These are phyloP conservation scores for Tuber magnatum DNA, from an alignment of 495 filamentous ascomycete species.

Conservation along the genomic window DNA sequence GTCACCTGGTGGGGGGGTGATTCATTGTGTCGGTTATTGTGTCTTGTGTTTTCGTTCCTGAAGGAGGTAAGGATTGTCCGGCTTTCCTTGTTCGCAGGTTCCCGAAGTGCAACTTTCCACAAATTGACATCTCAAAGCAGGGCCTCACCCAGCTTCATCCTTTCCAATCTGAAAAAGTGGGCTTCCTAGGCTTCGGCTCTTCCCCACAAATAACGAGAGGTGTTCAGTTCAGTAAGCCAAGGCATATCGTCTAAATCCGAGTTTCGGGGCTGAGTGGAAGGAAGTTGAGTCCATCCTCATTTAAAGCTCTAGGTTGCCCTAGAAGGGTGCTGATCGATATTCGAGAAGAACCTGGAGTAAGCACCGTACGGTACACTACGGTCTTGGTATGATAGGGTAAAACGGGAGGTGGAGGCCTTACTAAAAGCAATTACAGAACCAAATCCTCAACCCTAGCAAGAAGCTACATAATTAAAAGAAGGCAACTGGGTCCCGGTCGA, in stretches of 20 bases:
- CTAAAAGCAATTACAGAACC: background rate
- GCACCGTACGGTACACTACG: background rate
- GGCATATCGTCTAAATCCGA: background rate
- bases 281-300: background rate
- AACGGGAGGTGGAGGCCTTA: background rate
- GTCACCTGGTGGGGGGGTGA: constrained; percentile 17
- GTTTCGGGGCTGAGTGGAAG: background rate
- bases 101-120: constrained; percentile 21
- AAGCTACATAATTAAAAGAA: constrained; percentile 18
- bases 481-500: constrained; percentile 8
- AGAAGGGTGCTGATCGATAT: background rate
- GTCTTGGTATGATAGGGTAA: background rate
- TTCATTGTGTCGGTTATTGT: background rate
- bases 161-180: constrained; percentile 13
- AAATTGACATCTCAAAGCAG: constrained; percentile 25
- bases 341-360: background rate
- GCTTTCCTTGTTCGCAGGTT: constrained; percentile 18
- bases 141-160: constrained; percentile 6
- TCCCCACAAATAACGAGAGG: constrained; percentile 28
- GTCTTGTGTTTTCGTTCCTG: background rate
- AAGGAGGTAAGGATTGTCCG: background rate
- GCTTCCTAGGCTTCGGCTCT: constrained; percentile 14
- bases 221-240: background rate
- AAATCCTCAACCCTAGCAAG: background rate
- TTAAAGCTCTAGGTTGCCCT: background rate